Evolutionary conservation across 2,329 filamentous ascomycete genomes (phyloP), one percentile per base, ranked within the genome.

Genomic region (Alternaria sp.): DNA sequence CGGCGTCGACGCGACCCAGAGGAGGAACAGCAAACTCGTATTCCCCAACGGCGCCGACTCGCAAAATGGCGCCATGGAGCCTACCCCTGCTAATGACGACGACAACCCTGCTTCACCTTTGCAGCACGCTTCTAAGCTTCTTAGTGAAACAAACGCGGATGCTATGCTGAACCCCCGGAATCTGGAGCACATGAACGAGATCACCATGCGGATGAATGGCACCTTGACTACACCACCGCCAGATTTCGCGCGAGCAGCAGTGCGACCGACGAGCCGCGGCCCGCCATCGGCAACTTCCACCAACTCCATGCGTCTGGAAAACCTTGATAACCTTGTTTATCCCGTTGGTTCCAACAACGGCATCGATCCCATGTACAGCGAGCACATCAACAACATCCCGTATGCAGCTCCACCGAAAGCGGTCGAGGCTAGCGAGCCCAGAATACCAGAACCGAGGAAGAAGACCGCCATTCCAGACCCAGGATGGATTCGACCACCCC

Each of bases 361-460:
- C 52, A 97, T 97, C 66, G 93, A 97, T 73, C 93, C 94, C 1
- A 95, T 96, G 84, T 93, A 94, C 73, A 90, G 91, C 68, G 93
- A 97, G 69, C 93, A 97, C 72, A 92, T 97, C 72, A 88, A 94
- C 80, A 97, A 96, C 74, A 96, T 97, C 55, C 92, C 93, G 0
- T 98, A 97, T 73, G 84, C 89, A 8, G 82, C 92, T 78, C 92
- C 86, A 14, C 83, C 90, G 3, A 92, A 90, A 66, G 82, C 84
- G 5, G 69, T 81, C 14, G 85, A 88, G 49, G 66, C 80, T 13
- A 66, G 78, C 45, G 82, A 85, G 59, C 64, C 81, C 59, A 77
- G 80, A 52, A 76, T 80, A 23, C 80, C 79, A 41, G 85, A 86
- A 45, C 79, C 79, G 37, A 81, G 85, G 31, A 89, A 89, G 76